These are phyloP conservation scores for Terfezia boudieri DNA, from an alignment of 495 filamentous ascomycete genomes.

Conservation along the genomic window DNA sequence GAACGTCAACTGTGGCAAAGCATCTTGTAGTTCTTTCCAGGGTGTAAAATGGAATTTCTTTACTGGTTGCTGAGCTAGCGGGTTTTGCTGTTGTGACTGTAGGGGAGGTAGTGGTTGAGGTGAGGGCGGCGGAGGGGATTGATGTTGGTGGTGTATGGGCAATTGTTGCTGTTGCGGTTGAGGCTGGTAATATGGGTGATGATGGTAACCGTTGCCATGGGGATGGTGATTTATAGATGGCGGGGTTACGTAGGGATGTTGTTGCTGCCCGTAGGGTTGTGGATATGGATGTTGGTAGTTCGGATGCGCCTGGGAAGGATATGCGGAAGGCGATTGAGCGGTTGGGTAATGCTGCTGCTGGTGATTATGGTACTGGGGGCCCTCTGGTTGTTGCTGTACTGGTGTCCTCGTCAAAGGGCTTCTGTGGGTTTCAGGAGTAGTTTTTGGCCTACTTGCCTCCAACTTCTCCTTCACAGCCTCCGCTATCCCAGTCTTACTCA, in stretches of 20 bases:
- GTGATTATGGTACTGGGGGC: not conserved
- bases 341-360: slow-evolving; percentile 1
- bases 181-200: slow-evolving; percentile 1
- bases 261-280: slow-evolving; percentile 1
- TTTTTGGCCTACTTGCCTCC: not conserved
- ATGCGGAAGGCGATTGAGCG: not conserved
- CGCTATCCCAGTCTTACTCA: slow-evolving; percentile 17
- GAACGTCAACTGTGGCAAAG: slow-evolving; percentile 12
- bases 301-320: not conserved
- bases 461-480: slow-evolving; percentile 31
- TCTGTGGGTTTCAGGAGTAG: slow-evolving; percentile 8
- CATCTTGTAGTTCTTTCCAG: slow-evolving; percentile 15
- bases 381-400: slow-evolving; percentile 5
- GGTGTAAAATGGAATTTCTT: slow-evolving; percentile 6
- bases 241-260: not conserved
- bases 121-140: slow-evolving; percentile 2
- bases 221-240: slow-evolving; percentile 4
- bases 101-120: slow-evolving; percentile 1
- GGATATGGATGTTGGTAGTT: not conserved
- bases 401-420: slow-evolving; percentile 1
- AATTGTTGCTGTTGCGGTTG: slow-evolving; percentile 5
- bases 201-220: slow-evolving; percentile 3
- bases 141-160: slow-evolving; percentile 2
- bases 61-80: not conserved
- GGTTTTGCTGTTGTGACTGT: not conserved